Conservation (phyloP, 306 rosid genomes). For the Fagus sylvatica region DNA sequence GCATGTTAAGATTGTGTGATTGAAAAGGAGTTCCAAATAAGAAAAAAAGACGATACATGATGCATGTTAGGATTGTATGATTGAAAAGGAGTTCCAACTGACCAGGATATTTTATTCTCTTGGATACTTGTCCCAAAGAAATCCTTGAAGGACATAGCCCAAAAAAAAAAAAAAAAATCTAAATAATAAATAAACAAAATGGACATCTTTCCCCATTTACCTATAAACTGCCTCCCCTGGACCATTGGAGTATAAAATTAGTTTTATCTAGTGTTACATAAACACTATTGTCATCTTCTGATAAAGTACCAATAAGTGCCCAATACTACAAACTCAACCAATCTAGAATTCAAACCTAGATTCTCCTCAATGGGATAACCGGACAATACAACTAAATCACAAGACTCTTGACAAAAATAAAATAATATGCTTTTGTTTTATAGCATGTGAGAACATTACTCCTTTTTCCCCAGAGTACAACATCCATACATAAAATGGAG, state of each 20-base stretch:
- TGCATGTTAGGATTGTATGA: slow-evolving; percentile 5
- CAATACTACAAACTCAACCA: background rate
- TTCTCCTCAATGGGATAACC: no score
- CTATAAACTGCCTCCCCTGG: background rate
- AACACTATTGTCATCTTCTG: background rate
- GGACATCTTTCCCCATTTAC: background rate
- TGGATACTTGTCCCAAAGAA: background rate
- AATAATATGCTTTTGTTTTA: no score
- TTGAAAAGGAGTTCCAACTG: slow-evolving; percentile 19
- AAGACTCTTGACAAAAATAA: no score
- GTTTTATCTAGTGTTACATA: background rate
- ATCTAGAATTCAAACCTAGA: no score
- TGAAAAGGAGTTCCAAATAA: background rate
- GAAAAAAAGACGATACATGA: no score
- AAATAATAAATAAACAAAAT: background rate
- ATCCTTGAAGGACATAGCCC: background rate
- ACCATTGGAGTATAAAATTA: background rate
- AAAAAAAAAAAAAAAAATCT: no score
- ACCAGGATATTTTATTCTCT: slow-evolving; percentile 11
- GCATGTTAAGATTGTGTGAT: slow-evolving; percentile 14
- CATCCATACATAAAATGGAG: no score
- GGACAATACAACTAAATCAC: no score
- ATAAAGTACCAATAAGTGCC: background rate
- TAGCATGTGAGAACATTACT: no score
- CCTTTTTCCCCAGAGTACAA: no score